A percentile compares a stretch with the other conserved stretches of the same genome.
Evolutionary conservation across 805 yeast genomes (phyloP).

Genomic region (Priceomyces castillae): DNA sequence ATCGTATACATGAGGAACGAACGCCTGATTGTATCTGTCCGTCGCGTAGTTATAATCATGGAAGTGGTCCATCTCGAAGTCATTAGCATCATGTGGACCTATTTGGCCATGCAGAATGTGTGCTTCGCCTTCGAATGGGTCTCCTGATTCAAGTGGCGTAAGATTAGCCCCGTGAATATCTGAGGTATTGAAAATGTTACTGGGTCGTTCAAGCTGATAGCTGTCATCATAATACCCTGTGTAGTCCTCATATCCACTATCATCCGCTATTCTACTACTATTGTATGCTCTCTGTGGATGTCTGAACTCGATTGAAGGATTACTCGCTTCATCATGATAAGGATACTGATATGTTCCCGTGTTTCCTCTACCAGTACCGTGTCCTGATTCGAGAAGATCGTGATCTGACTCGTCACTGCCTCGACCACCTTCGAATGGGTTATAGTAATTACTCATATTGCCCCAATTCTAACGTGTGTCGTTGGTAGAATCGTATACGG

Average conservation of each 20-base stretch:
- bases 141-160: constrained; percentile 14
- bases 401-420: constrained; percentile 5
- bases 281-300: constrained; percentile 27
- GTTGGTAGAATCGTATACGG: neutral
- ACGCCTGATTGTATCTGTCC: constrained; percentile 32
- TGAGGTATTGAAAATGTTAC: constrained; percentile 25
- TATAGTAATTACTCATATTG: constrained; percentile 6
- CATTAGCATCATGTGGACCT: constrained; percentile 5
- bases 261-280: constrained; percentile 5
- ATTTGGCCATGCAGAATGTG: neutral
- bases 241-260: constrained; percentile 20
- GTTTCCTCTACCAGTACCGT: neutral
- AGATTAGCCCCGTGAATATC: constrained; percentile 15
- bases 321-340: constrained; percentile 8
- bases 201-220: constrained; percentile 20
- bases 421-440: constrained; percentile 2
- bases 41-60: constrained; percentile 16
- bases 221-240: constrained; percentile 21
- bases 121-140: constrained; percentile 13
- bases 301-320: constrained; percentile 24
- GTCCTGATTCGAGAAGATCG: constrained; percentile 2
- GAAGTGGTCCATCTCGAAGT: constrained; percentile 23
- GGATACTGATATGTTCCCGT: constrained; percentile 3
- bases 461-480: neutral
- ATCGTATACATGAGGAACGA: constrained; percentile 42